A percentile compares a stretch with the other conserved stretches of the same genome.
These are phyloP conservation scores for Salix koriyanagi DNA, from an alignment of 345 rosid genomes.

Conservation along the genomic window DNA sequence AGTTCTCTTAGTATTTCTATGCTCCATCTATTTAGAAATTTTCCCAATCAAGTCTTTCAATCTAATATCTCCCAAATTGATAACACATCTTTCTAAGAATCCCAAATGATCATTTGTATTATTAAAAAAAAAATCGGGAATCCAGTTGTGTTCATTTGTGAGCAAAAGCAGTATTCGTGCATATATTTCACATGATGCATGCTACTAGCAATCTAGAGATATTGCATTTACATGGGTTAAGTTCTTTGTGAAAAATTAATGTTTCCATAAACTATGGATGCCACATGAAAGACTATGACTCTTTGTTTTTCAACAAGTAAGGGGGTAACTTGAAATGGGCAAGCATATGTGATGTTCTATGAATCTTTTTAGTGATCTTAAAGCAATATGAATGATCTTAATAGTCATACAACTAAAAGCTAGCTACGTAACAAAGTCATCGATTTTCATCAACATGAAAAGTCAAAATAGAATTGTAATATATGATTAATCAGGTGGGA, in stretches of 20 bases:
- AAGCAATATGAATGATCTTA: background rate
- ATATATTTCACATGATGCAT: too few species aligned
- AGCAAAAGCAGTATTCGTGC: too few species aligned
- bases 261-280: background rate
- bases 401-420: background rate
- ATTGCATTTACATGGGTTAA: background rate
- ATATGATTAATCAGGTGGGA: background rate
- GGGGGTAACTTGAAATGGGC: constrained; percentile 18
- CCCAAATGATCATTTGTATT: too few species aligned
- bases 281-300: background rate
- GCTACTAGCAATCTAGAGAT: too few species aligned
- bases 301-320: background rate
- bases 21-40: background rate
- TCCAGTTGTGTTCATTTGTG: too few species aligned
- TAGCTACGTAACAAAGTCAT: background rate
- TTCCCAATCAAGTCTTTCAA: too few species aligned
- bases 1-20: background rate
- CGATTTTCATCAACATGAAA: background rate
- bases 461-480: background rate
- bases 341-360: constrained; percentile 29
- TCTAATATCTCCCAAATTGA: too few species aligned
- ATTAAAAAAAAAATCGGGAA: too few species aligned
- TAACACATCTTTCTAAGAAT: too few species aligned
- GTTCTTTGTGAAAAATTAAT: background rate
- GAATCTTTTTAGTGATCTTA: constrained; percentile 11